Base-by-base conservation (phyloP, 2,329 filamentous ascomycete genomes). In the Microdochium paspali region DNA sequence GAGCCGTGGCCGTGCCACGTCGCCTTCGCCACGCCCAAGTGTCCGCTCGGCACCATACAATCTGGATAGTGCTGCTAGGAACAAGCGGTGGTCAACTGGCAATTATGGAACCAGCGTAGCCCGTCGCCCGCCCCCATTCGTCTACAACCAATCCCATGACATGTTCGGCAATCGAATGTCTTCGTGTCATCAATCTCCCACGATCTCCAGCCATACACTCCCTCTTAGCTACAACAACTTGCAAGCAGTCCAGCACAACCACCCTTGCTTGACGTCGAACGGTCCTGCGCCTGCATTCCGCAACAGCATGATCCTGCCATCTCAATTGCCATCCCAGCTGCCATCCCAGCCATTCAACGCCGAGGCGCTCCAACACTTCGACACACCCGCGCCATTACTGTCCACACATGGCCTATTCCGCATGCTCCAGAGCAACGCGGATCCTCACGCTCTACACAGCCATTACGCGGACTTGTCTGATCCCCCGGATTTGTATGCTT, bases 71-170 rank as follows among this genome's bases (percentile, higher is more conserved):
- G 73, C 73, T 46, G 73, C 72, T 43, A 77, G 83, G 52, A 80
- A 74, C 60, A 88, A 89, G 71, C 74, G 85, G 54, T 90, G 85
- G 85, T 89, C 85, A 20, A 89, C 85, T 3, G 85, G 84, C 13
- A 87, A 83, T 3, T 87, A 84, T 50, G 81, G 76, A 20, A 76
- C 80, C 1, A 64, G 70, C 20, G 71, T 71, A 23, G 77, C 67
- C 56, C 69, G 77, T 48, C 72, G 81, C 26, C 73, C 76, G 24
- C 73, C 80, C 26, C 75, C 83, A 2, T 80, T 82, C 53, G 71
- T 83, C 40, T 83, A 83, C 61, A 76, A 84, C 53, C 74, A 77
- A 51, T 69, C 74, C 3, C 72, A 78, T 46, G 82, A 85, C 46
- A 67, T 76, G 25, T 82, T 80, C 55, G 76, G 74, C 46, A 73